Percentiles rank a stretch among this genome's conserved stretches.
These are phyloP conservation scores for Penicillium sp. DNA, from an alignment of 2,329 filamentous ascomycete genomes.

Conservation along the genomic window DNA sequence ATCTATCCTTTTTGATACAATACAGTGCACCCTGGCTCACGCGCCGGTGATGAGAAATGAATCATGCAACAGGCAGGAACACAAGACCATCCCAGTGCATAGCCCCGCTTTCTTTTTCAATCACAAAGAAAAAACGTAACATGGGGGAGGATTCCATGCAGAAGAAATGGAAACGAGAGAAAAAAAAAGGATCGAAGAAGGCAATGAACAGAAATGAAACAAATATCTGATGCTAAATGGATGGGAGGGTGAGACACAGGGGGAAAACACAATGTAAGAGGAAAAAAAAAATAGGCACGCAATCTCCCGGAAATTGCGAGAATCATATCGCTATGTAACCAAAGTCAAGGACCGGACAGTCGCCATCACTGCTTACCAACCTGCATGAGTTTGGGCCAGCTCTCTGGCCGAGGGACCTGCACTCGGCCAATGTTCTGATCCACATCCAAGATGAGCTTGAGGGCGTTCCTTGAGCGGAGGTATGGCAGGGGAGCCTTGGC, in stretches of 20 bases:
- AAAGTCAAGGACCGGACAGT: constrained; percentile 15
- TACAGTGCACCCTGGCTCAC: constrained; percentile 24
- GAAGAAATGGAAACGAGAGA: neutral
- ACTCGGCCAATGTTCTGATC: constrained; percentile 89
- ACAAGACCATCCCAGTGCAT: neutral
- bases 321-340: constrained; percentile 33
- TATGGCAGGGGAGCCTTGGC: constrained; percentile 68
- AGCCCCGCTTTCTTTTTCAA: neutral
- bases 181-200: neutral
- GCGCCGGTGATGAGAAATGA: constrained; percentile 11
- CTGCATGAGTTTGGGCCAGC: constrained; percentile 45
- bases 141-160: neutral
- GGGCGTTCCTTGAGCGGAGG: constrained; percentile 78
- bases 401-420: constrained; percentile 56
- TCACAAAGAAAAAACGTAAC: constrained; percentile 9
- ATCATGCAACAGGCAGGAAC: constrained; percentile 11
- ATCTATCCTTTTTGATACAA: constrained; percentile 32
- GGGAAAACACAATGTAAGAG: constrained; percentile 3
- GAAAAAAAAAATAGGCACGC: constrained; percentile 18
- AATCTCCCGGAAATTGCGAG: constrained; percentile 13
- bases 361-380: constrained; percentile 33
- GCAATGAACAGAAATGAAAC: neutral
- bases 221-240: constrained; percentile 29
- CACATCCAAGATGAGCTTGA: constrained; percentile 93
- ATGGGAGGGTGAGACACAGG: constrained; percentile 21